Percentiles rank a stretch among this genome's conserved stretches.
phyloP scores from a whole-genome alignment of 441 rosid genomes.

The Gossypium aridum region DNA sequence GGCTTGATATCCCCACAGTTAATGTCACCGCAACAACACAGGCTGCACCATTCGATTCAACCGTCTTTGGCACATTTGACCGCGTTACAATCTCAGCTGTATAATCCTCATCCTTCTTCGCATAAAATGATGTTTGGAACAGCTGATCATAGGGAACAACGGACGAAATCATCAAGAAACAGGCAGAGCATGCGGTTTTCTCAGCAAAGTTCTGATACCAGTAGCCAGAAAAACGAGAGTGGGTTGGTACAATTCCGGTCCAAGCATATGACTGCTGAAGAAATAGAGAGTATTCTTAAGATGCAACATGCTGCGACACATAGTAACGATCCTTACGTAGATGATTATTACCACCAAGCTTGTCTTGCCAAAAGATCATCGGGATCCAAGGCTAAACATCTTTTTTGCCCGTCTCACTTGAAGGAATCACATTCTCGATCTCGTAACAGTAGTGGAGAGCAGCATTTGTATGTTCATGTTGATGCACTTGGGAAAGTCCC shows the following conservation, averaged over 20 bases:
- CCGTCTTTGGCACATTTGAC: constrained; percentile 76
- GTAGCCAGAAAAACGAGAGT: constrained; percentile 73
- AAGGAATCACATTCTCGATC: constrained; percentile 75
- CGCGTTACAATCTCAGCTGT: constrained; percentile 64
- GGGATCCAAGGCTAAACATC: constrained; percentile 48
- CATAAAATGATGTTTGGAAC: constrained; percentile 44
- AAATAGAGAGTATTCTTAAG: constrained; percentile 87
- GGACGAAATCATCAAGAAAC: constrained; percentile 60
- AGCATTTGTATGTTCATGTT: constrained; percentile 45
- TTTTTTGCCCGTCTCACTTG: constrained; percentile 75
- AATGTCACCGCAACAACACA: constrained; percentile 47
- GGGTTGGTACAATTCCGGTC: constrained; percentile 68
- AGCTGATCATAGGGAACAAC: constrained; percentile 51
- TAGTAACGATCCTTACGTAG: constrained; percentile 70
- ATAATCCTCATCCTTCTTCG: constrained; percentile 43
- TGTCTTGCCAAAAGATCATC: constrained; percentile 61
- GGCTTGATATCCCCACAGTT: constrained; percentile 52
- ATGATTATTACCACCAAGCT: constrained; percentile 97
- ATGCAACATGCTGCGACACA: constrained; percentile 90
- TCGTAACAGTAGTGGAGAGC: constrained; percentile 75
- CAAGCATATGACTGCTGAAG: constrained; percentile 89
- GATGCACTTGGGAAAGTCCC: constrained; percentile 59
- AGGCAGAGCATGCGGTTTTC: constrained; percentile 50
- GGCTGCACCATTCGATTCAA: constrained; percentile 44
- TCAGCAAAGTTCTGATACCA: constrained; percentile 59